A percentile compares a stretch with the other conserved stretches of the same genome.
phyloP scores from a whole-genome alignment of 129 eudicot species.

The Helianthus tuberosus region DNA sequence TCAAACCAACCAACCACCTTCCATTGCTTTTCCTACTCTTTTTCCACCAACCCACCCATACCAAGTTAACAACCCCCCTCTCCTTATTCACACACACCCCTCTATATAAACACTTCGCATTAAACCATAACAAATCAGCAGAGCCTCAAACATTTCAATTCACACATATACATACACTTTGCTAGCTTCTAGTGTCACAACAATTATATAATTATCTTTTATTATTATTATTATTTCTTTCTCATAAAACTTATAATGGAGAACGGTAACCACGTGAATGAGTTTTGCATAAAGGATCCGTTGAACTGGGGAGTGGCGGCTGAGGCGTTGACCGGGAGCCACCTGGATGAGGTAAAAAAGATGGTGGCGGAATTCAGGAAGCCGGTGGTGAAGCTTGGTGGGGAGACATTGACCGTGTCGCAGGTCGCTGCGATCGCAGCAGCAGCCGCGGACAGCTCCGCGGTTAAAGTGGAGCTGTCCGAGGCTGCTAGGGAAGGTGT shows the following conservation, averaged over 20 bases:
- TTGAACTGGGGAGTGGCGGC: slow-evolving; percentile 73
- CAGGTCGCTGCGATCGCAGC: slow-evolving; percentile 73
- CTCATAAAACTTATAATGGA: not conserved
- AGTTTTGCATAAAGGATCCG: slow-evolving; percentile 50
- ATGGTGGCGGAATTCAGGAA: slow-evolving; percentile 74
- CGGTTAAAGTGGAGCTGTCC: slow-evolving; percentile 39
- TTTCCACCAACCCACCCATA: not conserved
- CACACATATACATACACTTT: not conserved
- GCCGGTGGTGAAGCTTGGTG: slow-evolving; percentile 63
- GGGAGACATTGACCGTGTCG: slow-evolving; percentile 56
- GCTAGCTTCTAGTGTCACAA: slow-evolving; percentile 29
- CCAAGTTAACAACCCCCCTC: no score
- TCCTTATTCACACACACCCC: not conserved
- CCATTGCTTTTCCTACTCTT: not conserved
- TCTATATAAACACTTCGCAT: not conserved
- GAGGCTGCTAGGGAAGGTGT: slow-evolving; percentile 41
- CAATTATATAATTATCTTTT: not conserved
- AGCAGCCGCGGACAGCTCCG: no score
- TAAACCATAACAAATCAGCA: not conserved
- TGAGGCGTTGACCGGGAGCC: slow-evolving; percentile 62
- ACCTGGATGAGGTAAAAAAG: slow-evolving; percentile 63
- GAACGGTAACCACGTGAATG: slow-evolving; percentile 27
- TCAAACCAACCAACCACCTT: not conserved
- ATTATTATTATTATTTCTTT: not conserved
- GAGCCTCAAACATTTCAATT: not conserved